Evolutionary conservation across 441 rosid species (phyloP).

Genomic region (Erodium moschatum): DNA sequence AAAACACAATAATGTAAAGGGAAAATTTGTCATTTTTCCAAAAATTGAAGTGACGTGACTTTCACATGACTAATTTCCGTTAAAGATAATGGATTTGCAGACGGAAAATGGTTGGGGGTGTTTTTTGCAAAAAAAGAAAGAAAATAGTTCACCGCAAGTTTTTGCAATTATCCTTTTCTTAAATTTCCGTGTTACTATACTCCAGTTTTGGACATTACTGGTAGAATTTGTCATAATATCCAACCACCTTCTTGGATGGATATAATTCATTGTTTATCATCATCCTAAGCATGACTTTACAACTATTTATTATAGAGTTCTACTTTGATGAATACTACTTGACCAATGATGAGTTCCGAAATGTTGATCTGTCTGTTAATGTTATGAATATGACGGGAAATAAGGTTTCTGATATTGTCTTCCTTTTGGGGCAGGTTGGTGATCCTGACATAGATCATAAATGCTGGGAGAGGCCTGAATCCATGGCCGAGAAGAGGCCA

Average conservation of each 20-base stretch:
- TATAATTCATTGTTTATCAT: not conserved
- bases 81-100: no score
- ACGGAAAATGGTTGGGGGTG: no score
- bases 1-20: no score
- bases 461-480: conserved; percentile 93
- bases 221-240: not conserved
- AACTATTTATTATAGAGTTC: not conserved
- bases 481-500: conserved; percentile 68
- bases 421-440: conserved; percentile 54
- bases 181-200: not conserved
- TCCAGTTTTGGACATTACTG: not conserved
- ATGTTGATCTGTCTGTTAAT: not conserved
- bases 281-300: not conserved
- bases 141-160: no score
- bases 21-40: no score
- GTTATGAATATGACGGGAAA: not conserved
- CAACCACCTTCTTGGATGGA: not conserved
- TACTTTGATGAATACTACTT: not conserved
- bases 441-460: conserved; percentile 64
- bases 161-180: not conserved
- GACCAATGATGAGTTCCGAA: not conserved
- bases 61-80: no score
- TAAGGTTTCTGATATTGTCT: not conserved
- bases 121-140: no score
- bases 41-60: no score